These are phyloP conservation scores for Corymbia calophylla DNA, from an alignment of 441 rosid genomes.

Conservation along the genomic window DNA sequence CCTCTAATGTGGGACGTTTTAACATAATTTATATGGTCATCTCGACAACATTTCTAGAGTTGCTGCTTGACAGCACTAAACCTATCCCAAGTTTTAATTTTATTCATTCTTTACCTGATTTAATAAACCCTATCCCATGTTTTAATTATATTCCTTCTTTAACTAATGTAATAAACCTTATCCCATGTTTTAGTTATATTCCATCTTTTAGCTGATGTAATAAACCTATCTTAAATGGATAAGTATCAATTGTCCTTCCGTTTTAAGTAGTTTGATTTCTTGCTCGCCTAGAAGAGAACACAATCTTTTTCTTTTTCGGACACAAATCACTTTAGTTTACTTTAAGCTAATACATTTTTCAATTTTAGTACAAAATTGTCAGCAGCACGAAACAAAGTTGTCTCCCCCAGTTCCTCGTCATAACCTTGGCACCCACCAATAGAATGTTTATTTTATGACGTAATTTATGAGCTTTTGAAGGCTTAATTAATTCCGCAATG, in stretches of 20 bases:
- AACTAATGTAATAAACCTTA: background rate
- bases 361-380: background rate
- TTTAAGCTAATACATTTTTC: background rate
- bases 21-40: background rate
- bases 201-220: background rate
- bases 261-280: background rate
- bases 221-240: background rate
- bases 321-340: background rate
- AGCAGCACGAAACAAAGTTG: background rate
- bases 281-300: background rate
- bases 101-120: background rate
- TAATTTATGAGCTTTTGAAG: fast-evolving
- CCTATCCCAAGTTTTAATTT: background rate
- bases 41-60: background rate
- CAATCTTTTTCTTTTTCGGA: background rate
- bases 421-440: background rate
- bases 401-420: background rate
- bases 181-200: background rate
- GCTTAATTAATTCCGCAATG: background rate
- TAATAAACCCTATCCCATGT: background rate
- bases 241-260: background rate
- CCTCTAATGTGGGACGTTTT: background rate
- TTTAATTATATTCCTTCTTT: background rate
- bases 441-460: background rate
- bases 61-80: background rate